Evolutionary conservation across 2,329 filamentous ascomycete genomes (phyloP).

Genomic region (Fusarium sp.): DNA sequence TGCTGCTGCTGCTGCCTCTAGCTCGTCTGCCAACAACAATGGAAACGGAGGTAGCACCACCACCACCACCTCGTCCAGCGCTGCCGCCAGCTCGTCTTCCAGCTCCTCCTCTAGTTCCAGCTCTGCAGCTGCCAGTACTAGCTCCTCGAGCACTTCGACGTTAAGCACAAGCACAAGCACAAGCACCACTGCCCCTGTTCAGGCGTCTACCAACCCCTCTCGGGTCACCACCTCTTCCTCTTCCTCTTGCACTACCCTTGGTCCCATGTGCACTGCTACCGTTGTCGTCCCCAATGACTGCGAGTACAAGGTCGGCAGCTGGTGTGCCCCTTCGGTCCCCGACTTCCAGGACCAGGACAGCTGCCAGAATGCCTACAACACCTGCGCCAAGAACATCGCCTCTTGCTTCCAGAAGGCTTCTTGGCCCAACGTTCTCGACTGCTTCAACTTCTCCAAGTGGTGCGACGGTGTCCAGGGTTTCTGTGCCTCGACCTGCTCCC

Average conservation of each 20-base stretch:
- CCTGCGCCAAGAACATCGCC: slow-evolving; percentile 60
- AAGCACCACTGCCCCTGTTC: slow-evolving; percentile 38
- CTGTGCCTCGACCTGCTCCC: slow-evolving; percentile 54
- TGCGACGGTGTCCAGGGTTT: slow-evolving; percentile 59
- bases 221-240: slow-evolving; percentile 36
- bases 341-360: slow-evolving; percentile 57
- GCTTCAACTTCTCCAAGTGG: slow-evolving; percentile 64
- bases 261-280: slow-evolving; percentile 62
- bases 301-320: slow-evolving; percentile 67
- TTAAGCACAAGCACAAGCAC: slow-evolving; percentile 4
- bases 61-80: slow-evolving; percentile 5
- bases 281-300: slow-evolving; percentile 59
- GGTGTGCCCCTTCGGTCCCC: slow-evolving; percentile 64
- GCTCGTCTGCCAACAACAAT: slow-evolving; percentile 3
- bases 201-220: slow-evolving; percentile 40
- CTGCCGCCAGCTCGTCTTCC: background rate
- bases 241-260: slow-evolving; percentile 50
- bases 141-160: background rate
- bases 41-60: background rate
- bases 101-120: slow-evolving; percentile 1
- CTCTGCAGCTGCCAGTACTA: slow-evolving; percentile 16
- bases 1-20: slow-evolving; percentile 6
- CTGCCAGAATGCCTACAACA: slow-evolving; percentile 58
- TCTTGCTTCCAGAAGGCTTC: slow-evolving; percentile 65
- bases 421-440: slow-evolving; percentile 61